phyloP scores from a whole-genome alignment of 2,329 filamentous ascomycete species.

The Balansia obtecta region DNA sequence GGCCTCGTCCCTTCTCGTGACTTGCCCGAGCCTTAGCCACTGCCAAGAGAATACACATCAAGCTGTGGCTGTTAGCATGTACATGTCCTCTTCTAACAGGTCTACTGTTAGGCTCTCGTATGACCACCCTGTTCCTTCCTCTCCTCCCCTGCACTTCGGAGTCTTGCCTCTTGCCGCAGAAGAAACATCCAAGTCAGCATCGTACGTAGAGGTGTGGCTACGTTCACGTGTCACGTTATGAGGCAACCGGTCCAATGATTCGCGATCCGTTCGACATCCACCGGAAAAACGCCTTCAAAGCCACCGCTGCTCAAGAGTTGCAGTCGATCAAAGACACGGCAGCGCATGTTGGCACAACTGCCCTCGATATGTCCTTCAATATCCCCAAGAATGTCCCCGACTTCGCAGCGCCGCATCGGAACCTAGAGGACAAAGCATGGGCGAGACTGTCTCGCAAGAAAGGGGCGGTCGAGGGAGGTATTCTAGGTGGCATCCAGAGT shows the following conservation, averaged over 20 bases:
- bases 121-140: conserved; percentile 25
- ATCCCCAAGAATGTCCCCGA: conserved; percentile 59
- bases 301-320: conserved; percentile 32
- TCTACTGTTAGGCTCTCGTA: no score
- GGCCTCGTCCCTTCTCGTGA: no score
- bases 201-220: not conserved
- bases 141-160: conserved; percentile 15
- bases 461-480: conserved; percentile 20
- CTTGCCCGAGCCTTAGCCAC: no score
- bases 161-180: not conserved
- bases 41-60: no score
- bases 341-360: conserved; percentile 35
- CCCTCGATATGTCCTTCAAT: conserved; percentile 50
- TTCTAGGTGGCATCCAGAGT: conserved; percentile 43
- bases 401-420: conserved; percentile 51
- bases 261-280: conserved; percentile 33
- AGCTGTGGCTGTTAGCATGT: no score
- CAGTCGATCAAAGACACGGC: conserved; percentile 33
- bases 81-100: no score
- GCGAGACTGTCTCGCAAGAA: conserved; percentile 28
- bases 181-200: not conserved
- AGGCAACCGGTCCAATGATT: conserved; percentile 22
- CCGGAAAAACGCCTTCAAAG: conserved; percentile 33
- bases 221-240: conserved; percentile 13
- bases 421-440: conserved; percentile 56